These are phyloP conservation scores for Fusarium aywerte DNA, from an alignment of 2,329 filamentous ascomycete genomes.

Conservation along the genomic window DNA sequence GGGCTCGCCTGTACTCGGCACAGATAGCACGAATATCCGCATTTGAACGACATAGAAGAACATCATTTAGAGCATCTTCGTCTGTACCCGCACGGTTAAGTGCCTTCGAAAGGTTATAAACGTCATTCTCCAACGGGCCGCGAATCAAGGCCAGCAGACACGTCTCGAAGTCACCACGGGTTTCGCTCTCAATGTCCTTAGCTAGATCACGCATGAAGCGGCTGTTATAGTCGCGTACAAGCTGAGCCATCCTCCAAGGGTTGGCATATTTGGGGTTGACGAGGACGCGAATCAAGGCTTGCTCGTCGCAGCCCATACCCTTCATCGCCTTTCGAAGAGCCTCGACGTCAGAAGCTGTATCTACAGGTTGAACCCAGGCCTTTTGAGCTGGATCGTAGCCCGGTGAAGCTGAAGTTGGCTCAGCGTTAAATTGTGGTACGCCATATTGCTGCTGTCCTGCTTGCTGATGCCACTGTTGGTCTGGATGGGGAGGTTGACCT, in stretches of 20 bases:
- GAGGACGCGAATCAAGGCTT: slow-evolving; percentile 47
- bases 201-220: slow-evolving; percentile 50
- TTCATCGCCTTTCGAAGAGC: slow-evolving; percentile 51
- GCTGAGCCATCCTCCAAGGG: slow-evolving; percentile 50
- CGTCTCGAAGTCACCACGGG: slow-evolving; percentile 47
- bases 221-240: slow-evolving; percentile 49
- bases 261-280: slow-evolving; percentile 48
- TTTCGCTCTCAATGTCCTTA: slow-evolving; percentile 51
- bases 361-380: slow-evolving; percentile 39
- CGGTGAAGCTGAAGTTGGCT: slow-evolving; percentile 44
- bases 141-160: slow-evolving; percentile 47
- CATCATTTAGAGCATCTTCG: slow-evolving; percentile 50
- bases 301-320: slow-evolving; percentile 51
- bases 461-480: slow-evolving; percentile 41
- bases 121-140: slow-evolving; percentile 51
- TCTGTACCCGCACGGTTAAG: slow-evolving; percentile 49
- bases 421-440: slow-evolving; percentile 18
- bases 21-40: slow-evolving; percentile 51
- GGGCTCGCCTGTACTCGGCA: slow-evolving; percentile 46
- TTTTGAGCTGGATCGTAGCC: slow-evolving; percentile 48
- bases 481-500: slow-evolving; percentile 16
- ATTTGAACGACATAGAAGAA: slow-evolving; percentile 51
- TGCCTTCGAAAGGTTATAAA: slow-evolving; percentile 45
- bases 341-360: slow-evolving; percentile 48
- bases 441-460: slow-evolving; percentile 18